Conservation (phyloP, 371 early-diverging fungal genomes). For the Gilbertella persicaria region DNA sequence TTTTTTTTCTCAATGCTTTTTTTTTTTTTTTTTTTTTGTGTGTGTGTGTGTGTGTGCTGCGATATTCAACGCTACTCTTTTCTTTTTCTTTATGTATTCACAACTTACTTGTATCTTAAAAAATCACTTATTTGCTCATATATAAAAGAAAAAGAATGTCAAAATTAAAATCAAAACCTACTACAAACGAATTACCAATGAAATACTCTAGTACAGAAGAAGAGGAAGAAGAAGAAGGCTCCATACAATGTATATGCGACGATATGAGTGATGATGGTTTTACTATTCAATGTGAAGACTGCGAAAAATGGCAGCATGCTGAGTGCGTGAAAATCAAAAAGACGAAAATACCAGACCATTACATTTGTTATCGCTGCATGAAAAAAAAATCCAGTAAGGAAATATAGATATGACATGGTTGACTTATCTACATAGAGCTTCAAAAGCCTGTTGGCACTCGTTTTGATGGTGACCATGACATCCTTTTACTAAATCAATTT, state of each 20-base stretch:
- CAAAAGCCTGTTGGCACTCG: slow-evolving; percentile 8
- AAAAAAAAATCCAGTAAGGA: too few species aligned
- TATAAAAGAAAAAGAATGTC: too few species aligned
- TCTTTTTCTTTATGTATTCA: too few species aligned
- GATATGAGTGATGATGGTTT: slow-evolving; percentile 96
- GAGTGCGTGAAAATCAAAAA: slow-evolving; percentile 37
- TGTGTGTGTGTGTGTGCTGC: neutral
- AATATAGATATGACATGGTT: too few species aligned
- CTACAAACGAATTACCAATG: neutral
- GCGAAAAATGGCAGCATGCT: slow-evolving; percentile 78
- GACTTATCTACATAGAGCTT: too few species aligned
- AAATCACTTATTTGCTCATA: too few species aligned
- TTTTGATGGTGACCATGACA: slow-evolving; percentile 9
- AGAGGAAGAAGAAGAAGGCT: slow-evolving; percentile 44
- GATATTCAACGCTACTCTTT: too few species aligned
- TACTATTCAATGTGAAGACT: slow-evolving; percentile 96
- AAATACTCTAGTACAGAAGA: neutral
- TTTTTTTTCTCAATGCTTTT: neutral
- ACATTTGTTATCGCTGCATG: slow-evolving; percentile 6
- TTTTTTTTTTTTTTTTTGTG: slow-evolving; percentile 1
- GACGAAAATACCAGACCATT: slow-evolving; percentile 34
- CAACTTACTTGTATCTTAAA: too few species aligned
- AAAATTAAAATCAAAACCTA: neutral
- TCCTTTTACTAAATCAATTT: slow-evolving; percentile 1
- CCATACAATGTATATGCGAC: slow-evolving; percentile 95